A percentile compares a stretch with the other conserved stretches of the same genome.
These are phyloP conservation scores for Malus sylvestris DNA, from an alignment of 306 rosid genomes.

Conservation along the genomic window DNA sequence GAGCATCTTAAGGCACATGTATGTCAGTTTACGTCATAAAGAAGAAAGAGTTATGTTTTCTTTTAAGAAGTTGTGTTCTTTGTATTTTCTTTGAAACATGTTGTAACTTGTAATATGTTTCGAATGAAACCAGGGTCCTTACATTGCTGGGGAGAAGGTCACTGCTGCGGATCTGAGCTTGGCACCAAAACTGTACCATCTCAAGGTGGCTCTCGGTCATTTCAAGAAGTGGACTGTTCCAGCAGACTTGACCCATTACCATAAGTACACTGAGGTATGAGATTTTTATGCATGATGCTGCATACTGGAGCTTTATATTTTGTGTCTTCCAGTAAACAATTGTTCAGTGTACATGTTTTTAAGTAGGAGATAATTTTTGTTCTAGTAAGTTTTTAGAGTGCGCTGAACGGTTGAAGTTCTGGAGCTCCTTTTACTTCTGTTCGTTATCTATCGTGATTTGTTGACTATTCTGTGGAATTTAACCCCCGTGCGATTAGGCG, in stretches of 20 bases:
- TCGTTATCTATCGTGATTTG: neutral
- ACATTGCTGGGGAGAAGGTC: conserved; percentile 75
- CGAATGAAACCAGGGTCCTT: conserved; percentile 59
- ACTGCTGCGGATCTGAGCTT: conserved; percentile 79
- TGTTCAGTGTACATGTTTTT: neutral
- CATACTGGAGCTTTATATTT: neutral
- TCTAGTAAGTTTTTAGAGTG: neutral
- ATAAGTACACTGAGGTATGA: conserved; percentile 57
- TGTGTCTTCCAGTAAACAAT: neutral
- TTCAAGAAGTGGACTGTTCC: conserved; percentile 88
- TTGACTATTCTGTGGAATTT: neutral
- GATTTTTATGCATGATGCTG: conserved; percentile 11
- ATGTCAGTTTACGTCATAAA: conserved; percentile 14
- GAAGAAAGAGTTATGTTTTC: neutral
- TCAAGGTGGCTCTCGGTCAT: conserved; percentile 64
- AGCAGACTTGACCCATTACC: conserved; percentile 36
- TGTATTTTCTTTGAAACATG: neutral
- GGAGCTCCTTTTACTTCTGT: neutral
- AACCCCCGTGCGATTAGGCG: neutral
- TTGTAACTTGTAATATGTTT: conserved; percentile 22
- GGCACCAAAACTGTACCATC: conserved; percentile 89
- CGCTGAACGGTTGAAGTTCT: neutral
- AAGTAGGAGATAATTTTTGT: neutral
- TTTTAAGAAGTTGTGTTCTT: neutral
- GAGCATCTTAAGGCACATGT: conserved; percentile 83